Base-by-base conservation (phyloP, 1,139 yeast genomes). In the Candida tetrigidarum region DNA sequence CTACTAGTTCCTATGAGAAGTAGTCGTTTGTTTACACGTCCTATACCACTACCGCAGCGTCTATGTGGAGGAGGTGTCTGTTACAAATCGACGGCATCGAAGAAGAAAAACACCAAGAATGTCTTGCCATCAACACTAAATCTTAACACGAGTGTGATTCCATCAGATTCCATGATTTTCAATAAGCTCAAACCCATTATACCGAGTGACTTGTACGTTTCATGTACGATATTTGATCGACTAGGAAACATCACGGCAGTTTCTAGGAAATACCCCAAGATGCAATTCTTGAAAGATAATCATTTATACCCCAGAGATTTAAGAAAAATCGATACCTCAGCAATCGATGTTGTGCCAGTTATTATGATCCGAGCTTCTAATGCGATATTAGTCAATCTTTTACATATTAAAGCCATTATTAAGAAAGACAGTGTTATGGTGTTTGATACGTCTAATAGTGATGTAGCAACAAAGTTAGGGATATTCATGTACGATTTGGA, bases 261-360 rank as follows among this genome's bases (percentile, higher is more conserved):
- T 2, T 83, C 95, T 0, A 83, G 89, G 42, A 88, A 84, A 56
- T 85, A 82, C 56, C 91, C 89, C 46, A 85, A 90, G 59, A 81
- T 86, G 69, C 81, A 83, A 50, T 80, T 95, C 47, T 70, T 95
- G 12, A 76, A 82, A 47, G 84, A 86, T 50, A 90, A 89, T 58
- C 87, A 87, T 27, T 66, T 90, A 33, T 77, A 84, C 40, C 96
- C 97, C 0, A 75, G 97, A 53, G 97, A 90, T 62, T 69, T 90
- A 43, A 69, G 97, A 4, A 90, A 89, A 57, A 85, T 95, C 45
- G 99, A 93, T 65, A 86, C 96, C 6, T 89, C 96, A 0, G 78
- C 88, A 22, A 84, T 88, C 50, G 96, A 91, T 62, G 87, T 93
- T 28, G 93, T 90, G 8, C 99, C 99, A 0, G 82, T 93, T 26